Percentiles rank a stretch among this genome's conserved stretches.
phyloP scores from a whole-genome alignment of 768 basidiomycete species.

The Mycena galericulata region DNA sequence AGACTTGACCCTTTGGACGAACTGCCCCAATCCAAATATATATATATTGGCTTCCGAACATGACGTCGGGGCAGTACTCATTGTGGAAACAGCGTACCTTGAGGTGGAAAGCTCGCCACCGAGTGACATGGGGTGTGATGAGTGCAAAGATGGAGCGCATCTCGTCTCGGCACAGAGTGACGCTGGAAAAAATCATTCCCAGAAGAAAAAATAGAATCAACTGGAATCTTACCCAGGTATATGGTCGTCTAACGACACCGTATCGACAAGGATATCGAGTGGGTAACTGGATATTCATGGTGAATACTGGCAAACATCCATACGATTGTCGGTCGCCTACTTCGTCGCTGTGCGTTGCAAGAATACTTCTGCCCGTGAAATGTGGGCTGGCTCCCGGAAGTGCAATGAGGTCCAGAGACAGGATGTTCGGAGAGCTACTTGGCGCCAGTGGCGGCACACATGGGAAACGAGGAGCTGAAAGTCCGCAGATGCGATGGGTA shows the following conservation, averaged over 20 bases:
- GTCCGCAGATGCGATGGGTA: slow-evolving; percentile 54
- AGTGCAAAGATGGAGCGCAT: slow-evolving; percentile 58
- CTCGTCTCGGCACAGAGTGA: slow-evolving; percentile 66
- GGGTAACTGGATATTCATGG: slow-evolving; percentile 17
- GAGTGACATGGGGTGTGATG: slow-evolving; percentile 58
- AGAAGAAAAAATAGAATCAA: neutral
- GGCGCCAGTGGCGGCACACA: slow-evolving; percentile 68
- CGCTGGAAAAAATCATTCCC: slow-evolving; percentile 20
- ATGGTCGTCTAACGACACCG: slow-evolving; percentile 62
- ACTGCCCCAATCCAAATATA: neutral
- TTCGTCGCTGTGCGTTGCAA: slow-evolving; percentile 49
- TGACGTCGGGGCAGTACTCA: no score
- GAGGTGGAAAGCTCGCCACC: slow-evolving; percentile 71
- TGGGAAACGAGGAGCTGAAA: slow-evolving; percentile 71
- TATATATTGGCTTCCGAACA: no score
- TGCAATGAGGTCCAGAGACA: slow-evolving; percentile 68
- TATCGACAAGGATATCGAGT: slow-evolving; percentile 70
- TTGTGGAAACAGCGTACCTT: slow-evolving; percentile 42
- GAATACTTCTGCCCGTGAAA: slow-evolving; percentile 60
- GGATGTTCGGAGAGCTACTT: slow-evolving; percentile 62
- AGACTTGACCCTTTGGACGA: neutral
- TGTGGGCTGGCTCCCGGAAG: slow-evolving; percentile 63
- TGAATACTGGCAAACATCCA: neutral
- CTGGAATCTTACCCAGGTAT: slow-evolving; percentile 46
- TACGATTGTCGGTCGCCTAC: slow-evolving; percentile 4